A percentile compares a stretch with the other conserved stretches of the same genome.
Conservation (phyloP, 352 stramenopile species). For the Phytophthora boehmeriae region DNA sequence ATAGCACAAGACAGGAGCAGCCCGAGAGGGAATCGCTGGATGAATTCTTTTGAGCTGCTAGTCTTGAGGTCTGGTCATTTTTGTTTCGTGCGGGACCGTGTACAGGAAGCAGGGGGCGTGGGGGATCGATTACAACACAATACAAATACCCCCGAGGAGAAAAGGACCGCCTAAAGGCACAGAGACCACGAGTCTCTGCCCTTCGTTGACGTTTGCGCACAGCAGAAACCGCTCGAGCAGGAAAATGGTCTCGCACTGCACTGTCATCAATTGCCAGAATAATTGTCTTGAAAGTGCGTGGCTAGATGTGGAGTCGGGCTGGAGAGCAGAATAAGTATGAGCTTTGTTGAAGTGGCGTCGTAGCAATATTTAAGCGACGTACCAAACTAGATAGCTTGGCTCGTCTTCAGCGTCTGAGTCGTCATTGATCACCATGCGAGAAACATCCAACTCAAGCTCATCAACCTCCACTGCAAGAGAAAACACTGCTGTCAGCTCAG, state of each 20-base stretch:
- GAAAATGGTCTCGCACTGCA: constrained; percentile 12
- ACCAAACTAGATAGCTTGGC: constrained; percentile 43
- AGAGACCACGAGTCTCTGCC: constrained; percentile 5
- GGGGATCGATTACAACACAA: constrained; percentile 41
- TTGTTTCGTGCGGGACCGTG: constrained; percentile 13
- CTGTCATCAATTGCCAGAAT: constrained; percentile 23
- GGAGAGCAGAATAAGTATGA: constrained; percentile 8
- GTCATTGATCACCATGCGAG: constrained; percentile 40
- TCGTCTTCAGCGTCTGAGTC: constrained; percentile 38
- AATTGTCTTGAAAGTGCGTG: constrained; percentile 27
- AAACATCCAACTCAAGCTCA: constrained; percentile 33
- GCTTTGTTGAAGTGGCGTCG: background rate
- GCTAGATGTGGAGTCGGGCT: constrained; percentile 41
- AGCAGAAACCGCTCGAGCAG: constrained; percentile 14
- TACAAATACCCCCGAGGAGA: constrained; percentile 38
- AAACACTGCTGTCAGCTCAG: constrained; percentile 4
- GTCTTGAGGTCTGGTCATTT: constrained; percentile 9
- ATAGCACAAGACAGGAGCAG: background rate
- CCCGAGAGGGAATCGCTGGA: constrained; percentile 4
- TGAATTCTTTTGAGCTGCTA: constrained; percentile 8
- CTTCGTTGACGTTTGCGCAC: constrained; percentile 28
- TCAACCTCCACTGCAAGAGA: constrained; percentile 37
- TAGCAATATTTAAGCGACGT: constrained; percentile 6
- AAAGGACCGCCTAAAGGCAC: constrained; percentile 6
- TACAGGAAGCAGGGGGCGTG: constrained; percentile 23